Conservation (phyloP, 1,284 basidiomycete genomes). For the Trametes sp. region DNA sequence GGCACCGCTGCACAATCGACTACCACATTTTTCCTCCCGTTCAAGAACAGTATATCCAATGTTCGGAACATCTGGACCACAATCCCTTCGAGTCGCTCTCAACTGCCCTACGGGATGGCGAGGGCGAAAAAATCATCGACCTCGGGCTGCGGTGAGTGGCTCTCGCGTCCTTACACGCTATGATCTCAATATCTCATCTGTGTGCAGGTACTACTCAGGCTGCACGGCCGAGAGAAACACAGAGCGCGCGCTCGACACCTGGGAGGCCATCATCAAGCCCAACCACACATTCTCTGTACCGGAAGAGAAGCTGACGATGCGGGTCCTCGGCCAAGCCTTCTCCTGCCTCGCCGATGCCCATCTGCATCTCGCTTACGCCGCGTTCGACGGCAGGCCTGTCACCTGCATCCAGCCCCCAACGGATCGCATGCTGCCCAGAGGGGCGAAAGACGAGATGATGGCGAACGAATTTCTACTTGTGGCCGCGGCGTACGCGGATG, state of each 20-base stretch:
- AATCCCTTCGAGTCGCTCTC: not conserved
- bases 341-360: conserved; percentile 14
- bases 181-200: not conserved
- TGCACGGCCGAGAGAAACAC: conserved; percentile 6
- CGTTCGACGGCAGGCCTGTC: conserved; percentile 6
- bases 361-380: conserved; percentile 1
- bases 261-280: conserved; percentile 8
- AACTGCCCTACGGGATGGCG: not conserved
- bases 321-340: conserved; percentile 10
- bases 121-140: conserved; percentile 2
- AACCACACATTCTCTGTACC: not conserved
- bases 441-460: not conserved
- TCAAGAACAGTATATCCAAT: conserved; percentile 2
- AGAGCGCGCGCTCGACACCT: conserved; percentile 5
- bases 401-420: not conserved
- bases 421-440: conserved; percentile 4
- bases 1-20: not conserved
- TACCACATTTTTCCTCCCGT: not conserved
- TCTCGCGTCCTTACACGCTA: not conserved
- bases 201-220: not conserved
- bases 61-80: not conserved
- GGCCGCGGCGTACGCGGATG: conserved; percentile 5
- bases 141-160: conserved; percentile 1
- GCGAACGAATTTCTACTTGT: not conserved
- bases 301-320: not conserved